These are phyloP conservation scores for Isoetes engelmannii DNA, from an alignment of 83 land plant genomes.

Conservation along the genomic window DNA sequence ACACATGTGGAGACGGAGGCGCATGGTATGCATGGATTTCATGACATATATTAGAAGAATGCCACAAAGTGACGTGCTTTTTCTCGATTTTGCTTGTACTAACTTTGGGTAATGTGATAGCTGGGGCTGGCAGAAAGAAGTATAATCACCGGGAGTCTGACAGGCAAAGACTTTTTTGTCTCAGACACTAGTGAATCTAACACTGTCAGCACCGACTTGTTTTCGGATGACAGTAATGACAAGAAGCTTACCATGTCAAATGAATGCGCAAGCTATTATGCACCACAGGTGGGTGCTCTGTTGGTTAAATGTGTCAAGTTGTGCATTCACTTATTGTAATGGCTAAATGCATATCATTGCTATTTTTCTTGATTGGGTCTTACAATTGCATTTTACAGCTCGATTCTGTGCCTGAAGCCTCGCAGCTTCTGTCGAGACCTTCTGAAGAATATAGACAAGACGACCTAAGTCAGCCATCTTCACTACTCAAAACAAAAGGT, in stretches of 20 bases:
- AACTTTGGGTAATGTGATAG: not conserved
- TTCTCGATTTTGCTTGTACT: not conserved
- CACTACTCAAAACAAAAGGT: no score
- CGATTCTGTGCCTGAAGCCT: no score
- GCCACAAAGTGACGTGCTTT: not conserved
- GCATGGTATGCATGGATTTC: conserved; percentile 29
- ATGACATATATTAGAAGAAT: not conserved
- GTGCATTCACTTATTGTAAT: no score
- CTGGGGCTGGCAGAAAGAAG: conserved; percentile 17
- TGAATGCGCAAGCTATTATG: not conserved
- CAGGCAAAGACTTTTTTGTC: conserved; percentile 6
- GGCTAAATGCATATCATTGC: no score
- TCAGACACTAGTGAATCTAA: conserved; percentile 15
- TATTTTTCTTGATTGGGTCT: no score
- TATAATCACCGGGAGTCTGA: not conserved
- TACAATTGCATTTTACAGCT: no score
- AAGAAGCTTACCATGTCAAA: not conserved
- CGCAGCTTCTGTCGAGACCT: no score
- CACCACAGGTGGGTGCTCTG: no score
- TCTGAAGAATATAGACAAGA: no score
- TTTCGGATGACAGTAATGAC: conserved; percentile 10
- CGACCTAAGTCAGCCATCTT: no score
- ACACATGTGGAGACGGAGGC: conserved; percentile 83
- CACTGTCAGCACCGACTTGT: conserved; percentile 11
- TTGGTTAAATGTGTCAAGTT: no score